Base-by-base conservation (phyloP, 441 rosid genomes). In the Theobroma grandiflorum region DNA sequence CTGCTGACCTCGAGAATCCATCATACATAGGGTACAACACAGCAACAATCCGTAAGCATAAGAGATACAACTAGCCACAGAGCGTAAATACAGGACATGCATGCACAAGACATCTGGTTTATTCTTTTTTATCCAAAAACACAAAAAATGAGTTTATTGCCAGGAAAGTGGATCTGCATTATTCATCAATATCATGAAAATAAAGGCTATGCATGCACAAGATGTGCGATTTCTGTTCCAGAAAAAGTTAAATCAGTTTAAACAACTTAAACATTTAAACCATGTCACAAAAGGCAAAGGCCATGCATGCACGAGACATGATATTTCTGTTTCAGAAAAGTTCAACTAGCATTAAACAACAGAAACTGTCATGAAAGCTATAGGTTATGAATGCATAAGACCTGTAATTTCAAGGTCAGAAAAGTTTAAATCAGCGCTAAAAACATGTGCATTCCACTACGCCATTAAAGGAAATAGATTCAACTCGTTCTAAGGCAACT, bases 281-380 rank as follows among this genome's bases (percentile, higher is more conserved):
- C 12, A 38, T 65, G 37, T 37, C 47, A 65, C 18, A 65, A n/a
- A 68, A 68, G 31, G 31, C 35, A 20, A 43, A 22, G 18, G n/a
- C 72, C 53, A 42, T 43, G 73, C 53, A 77, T 66, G 59, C 18
- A 12, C 35, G 38, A 78, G 35, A 78, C 31, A 6, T 58, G 61
- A 45, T 45, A 15, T 15, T 78, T 61, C 4, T 18, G 1, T 18
- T 53, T 16, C 16, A 2, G 26, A 69, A 59, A 78, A 49, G 45
- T 8, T 35, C 70, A 59, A 78, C 35, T 8, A 78, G 1, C 16
- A 14, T 47, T 6, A 45, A 20, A 22, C 69, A 65, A 8, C 69
- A 38, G 26, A 65, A 37, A 38, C 37, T 37, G 69, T 0, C 69
- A 68, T 11, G 33, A 50, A 52, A 50, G 75, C 11, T 31, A 33